Percentiles rank a stretch among this genome's conserved stretches.
These are phyloP conservation scores for Elsinoe necatrix DNA, from an alignment of 2,329 filamentous ascomycete species.

Conservation along the genomic window DNA sequence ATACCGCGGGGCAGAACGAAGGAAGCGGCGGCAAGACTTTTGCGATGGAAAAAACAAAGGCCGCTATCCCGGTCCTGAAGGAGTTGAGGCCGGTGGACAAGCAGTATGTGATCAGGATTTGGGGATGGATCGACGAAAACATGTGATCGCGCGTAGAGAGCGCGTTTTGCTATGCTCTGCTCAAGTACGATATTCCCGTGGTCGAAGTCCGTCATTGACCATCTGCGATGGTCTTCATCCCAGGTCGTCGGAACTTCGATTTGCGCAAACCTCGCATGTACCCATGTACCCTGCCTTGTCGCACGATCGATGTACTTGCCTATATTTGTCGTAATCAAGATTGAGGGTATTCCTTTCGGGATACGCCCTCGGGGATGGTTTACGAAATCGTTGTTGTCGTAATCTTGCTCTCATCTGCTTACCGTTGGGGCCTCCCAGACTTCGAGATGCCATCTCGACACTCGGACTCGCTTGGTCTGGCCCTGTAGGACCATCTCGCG, in stretches of 20 bases:
- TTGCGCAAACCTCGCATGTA: conserved; percentile 8
- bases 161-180: background rate
- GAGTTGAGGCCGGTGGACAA: conserved; percentile 36
- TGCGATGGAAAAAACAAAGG: conserved; percentile 23
- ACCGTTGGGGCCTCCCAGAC: background rate
- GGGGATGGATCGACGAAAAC: conserved; percentile 32
- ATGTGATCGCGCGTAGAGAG: conserved; percentile 20
- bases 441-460: background rate
- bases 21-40: conserved; percentile 1
- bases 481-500: conserved; percentile 6
- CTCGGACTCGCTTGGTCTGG: background rate
- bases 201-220: background rate
- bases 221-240: background rate
- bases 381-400: background rate
- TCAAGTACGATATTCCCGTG: background rate
- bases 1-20: background rate
- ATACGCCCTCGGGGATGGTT: background rate
- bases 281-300: conserved; percentile 6
- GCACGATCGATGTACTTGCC: conserved; percentile 1
- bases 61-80: conserved; percentile 30
- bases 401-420: conserved; percentile 10
- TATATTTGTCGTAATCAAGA: background rate
- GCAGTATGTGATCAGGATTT: conserved; percentile 37
- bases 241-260: conserved; percentile 4
- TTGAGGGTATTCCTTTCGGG: background rate